phyloP scores from a whole-genome alignment of 2,329 filamentous ascomycete species.

The Sporothrix sp. region DNA sequence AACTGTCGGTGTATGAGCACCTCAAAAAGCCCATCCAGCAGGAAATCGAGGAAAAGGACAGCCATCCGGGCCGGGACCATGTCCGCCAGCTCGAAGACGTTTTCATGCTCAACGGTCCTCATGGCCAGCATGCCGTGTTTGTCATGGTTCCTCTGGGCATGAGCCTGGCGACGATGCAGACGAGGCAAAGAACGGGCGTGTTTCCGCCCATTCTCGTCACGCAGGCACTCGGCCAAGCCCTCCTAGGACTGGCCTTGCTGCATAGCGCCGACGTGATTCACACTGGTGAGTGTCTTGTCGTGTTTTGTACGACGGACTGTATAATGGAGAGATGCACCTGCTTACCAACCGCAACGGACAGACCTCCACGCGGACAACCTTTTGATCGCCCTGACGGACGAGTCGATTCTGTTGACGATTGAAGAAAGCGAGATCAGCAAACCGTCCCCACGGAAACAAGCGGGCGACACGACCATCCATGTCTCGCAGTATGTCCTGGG shows the following conservation, averaged over 20 bases:
- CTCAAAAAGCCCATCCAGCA: not conserved
- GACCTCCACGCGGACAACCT: slow-evolving; percentile 30
- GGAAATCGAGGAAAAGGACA: not conserved
- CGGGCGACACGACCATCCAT: slow-evolving; percentile 20
- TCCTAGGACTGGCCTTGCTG: slow-evolving; percentile 21
- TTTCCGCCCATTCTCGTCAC: slow-evolving; percentile 23
- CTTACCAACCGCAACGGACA: too few relatives aligned
- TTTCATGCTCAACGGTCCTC: slow-evolving; percentile 23
- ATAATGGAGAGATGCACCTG: too few relatives aligned
- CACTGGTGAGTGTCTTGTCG: slow-evolving; percentile 22
- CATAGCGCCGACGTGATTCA: slow-evolving; percentile 22
- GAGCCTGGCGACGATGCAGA: slow-evolving; percentile 27
- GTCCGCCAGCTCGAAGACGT: slow-evolving; percentile 28
- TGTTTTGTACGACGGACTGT: slow-evolving; percentile 12
- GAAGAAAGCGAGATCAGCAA: slow-evolving; percentile 25
- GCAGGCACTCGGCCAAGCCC: slow-evolving; percentile 19
- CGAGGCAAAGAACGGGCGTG: slow-evolving; percentile 20
- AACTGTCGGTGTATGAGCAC: slow-evolving; percentile 2
- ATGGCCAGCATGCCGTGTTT: slow-evolving; percentile 26
- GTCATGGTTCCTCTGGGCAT: slow-evolving; percentile 30
- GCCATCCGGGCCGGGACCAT: slow-evolving; percentile 23
- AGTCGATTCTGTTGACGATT: slow-evolving; percentile 23
- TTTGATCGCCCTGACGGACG: slow-evolving; percentile 25
- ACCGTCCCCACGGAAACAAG: slow-evolving; percentile 18
- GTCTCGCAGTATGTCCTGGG: slow-evolving; percentile 26